These are phyloP conservation scores for Aotearoamyces nothofagi DNA, from an alignment of 2,329 filamentous ascomycete species.

Conservation along the genomic window DNA sequence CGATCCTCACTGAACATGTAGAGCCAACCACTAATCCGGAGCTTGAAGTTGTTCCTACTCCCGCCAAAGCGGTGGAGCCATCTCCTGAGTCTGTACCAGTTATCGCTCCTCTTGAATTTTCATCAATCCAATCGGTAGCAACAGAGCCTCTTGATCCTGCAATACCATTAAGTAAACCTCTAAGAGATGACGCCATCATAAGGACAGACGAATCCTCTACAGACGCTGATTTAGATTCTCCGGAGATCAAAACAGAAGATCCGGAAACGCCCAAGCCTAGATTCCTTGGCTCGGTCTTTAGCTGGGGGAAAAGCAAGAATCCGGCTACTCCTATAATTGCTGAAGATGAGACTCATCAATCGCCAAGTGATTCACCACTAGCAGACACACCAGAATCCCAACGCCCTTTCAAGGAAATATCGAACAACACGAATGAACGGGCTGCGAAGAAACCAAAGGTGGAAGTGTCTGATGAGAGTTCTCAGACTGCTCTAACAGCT, in stretches of 20 bases:
- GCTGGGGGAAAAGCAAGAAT: constrained; percentile 27
- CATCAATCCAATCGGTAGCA: constrained; percentile 3
- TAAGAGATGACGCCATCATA: constrained; percentile 16
- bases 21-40: constrained; percentile 7
- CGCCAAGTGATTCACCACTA: constrained; percentile 27
- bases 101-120: constrained; percentile 6
- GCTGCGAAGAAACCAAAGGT: constrained; percentile 23
- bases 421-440: constrained; percentile 35
- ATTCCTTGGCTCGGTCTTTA: constrained; percentile 27
- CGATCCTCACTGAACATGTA: constrained; percentile 21
- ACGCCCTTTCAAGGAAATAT: constrained; percentile 44
- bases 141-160: constrained; percentile 4
- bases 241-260: constrained; percentile 12
- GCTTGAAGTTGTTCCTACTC: constrained; percentile 5
- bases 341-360: constrained; percentile 48
- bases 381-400: constrained; percentile 37
- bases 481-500: constrained; percentile 74
- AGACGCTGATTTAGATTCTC: background rate
- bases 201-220: background rate
- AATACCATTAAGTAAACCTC: too few species aligned
- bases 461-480: constrained; percentile 51
- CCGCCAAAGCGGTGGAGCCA: constrained; percentile 14
- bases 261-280: constrained; percentile 25
- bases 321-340: constrained; percentile 34
- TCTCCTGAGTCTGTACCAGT: constrained; percentile 2